phyloP scores from a whole-genome alignment of 2,329 filamentous ascomycete species.

The Cercospora nicotianae region DNA sequence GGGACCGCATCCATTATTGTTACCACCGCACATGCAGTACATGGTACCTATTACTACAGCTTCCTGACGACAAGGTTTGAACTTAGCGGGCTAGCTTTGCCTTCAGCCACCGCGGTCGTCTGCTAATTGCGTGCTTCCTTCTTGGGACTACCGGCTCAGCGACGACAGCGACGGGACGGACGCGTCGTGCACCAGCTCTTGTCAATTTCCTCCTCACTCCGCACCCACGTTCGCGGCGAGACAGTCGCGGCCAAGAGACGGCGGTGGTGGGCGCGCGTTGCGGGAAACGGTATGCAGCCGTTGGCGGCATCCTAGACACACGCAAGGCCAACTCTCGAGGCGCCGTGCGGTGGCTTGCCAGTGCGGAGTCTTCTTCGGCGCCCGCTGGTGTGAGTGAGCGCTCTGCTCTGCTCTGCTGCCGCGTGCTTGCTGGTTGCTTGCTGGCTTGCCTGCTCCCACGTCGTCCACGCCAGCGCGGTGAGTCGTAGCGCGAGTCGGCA shows the following conservation, averaged over 20 bases:
- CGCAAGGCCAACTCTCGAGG: neutral
- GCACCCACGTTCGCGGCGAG: neutral
- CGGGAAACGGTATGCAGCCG: constrained; percentile 1
- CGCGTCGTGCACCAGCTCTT: neutral
- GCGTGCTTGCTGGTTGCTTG: neutral
- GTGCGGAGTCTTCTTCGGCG: neutral
- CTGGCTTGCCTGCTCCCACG: neutral
- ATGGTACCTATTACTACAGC: constrained; percentile 1
- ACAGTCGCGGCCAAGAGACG: neutral
- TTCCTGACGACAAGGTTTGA: constrained; percentile 6
- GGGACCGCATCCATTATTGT: neutral
- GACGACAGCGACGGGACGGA: neutral
- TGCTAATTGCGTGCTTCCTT: constrained; percentile 1
- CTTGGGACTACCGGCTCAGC: neutral
- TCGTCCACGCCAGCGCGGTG: neutral
- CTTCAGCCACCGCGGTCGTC: neutral
- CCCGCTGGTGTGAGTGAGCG: neutral
- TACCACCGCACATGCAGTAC: neutral
- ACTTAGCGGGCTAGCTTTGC: neutral
- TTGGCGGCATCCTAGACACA: constrained; percentile 2
- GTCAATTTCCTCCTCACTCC: neutral
- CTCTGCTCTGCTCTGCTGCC: neutral
- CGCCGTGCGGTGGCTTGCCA: constrained; percentile 3
- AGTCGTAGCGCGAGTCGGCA: constrained; percentile 5
- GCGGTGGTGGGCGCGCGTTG: neutral